phyloP scores from a whole-genome alignment of 495 filamentous ascomycete genomes.

The Paragyromitra xinjiangensis region DNA sequence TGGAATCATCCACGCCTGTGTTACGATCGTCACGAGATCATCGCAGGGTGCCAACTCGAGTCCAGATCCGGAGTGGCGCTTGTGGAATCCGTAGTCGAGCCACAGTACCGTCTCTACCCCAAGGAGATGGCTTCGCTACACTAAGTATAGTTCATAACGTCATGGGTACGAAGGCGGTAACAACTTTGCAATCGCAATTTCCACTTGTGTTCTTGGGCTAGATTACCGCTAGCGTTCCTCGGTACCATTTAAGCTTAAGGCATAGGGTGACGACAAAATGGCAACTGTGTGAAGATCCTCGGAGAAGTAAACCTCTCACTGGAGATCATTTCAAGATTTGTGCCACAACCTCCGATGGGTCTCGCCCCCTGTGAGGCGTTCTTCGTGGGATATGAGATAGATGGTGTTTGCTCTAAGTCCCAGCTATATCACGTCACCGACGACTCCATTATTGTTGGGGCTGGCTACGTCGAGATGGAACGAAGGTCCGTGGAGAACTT shows the following conservation, averaged over 20 bases:
- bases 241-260: conserved; percentile 29
- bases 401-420: background rate
- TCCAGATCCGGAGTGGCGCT: conserved; percentile 1
- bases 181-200: background rate
- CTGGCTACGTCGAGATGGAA: background rate
- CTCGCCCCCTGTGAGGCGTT: background rate
- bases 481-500: background rate
- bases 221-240: background rate
- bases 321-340: conserved; percentile 16
- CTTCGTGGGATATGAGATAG: background rate
- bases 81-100: conserved; percentile 4
- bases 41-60: background rate
- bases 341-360: background rate
- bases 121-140: background rate
- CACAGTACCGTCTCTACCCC: conserved; percentile 3
- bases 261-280: conserved; percentile 15
- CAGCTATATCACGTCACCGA: conserved; percentile 17
- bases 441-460: background rate
- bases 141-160: conserved; percentile 13
- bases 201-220: background rate
- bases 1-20: background rate
- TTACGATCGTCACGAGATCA: conserved; percentile 14
- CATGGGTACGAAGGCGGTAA: conserved; percentile 7
- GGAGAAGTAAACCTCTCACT: conserved; percentile 17
- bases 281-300: conserved; percentile 15